Evolutionary conservation across 1,139 yeast species (phyloP), one percentile per base, ranked within the genome.

Genomic region (Zygosaccharomyces sapae): DNA sequence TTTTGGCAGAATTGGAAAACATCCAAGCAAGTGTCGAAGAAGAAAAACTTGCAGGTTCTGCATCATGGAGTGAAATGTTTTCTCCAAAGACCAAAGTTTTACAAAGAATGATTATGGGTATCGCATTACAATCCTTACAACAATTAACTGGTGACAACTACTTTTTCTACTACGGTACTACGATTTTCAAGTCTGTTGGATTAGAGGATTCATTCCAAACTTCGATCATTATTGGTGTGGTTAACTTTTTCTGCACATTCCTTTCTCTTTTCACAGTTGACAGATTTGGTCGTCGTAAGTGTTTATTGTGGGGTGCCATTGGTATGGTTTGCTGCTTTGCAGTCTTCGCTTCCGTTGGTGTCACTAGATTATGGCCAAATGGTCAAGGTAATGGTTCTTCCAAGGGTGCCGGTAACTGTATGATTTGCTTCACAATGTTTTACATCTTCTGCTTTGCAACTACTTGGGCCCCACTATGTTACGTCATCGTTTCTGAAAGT

Each of bases 401-500:
- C 49, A 70, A 69, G 54, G 71, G 83, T 51, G 80, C 84, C 45
- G 92, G 92, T 67, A 72, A 81, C 66, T 86, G 83, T 51, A 78
- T 80, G 92, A 85, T 86, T 68, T 81, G 83, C 69, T 75, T 86
- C 58, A 79, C 90, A 38, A 83, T 90, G 71, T 71, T 85, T 64
- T 86, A 76, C 75, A 83, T 86, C 56, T 81, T 83, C 76, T 81
- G 77, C 72, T 86, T 86, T 66, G 94, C 95, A 44, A 74, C 83
- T 45, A 80, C 92, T 20, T 86, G 95, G 92, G 94, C 89, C 53
- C 89, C 92, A 60, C 79, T 82, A 62, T 81, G 81, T 46, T 86
- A 74, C 72, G 82, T 83, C 54, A 79, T 84, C 62, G 77, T 80
- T 46, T 79, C 90, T 35, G 95, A 86, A 70, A 74, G 83, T 50